phyloP scores from a whole-genome alignment of 805 yeast genomes.

The Lipomyces kockii region DNA sequence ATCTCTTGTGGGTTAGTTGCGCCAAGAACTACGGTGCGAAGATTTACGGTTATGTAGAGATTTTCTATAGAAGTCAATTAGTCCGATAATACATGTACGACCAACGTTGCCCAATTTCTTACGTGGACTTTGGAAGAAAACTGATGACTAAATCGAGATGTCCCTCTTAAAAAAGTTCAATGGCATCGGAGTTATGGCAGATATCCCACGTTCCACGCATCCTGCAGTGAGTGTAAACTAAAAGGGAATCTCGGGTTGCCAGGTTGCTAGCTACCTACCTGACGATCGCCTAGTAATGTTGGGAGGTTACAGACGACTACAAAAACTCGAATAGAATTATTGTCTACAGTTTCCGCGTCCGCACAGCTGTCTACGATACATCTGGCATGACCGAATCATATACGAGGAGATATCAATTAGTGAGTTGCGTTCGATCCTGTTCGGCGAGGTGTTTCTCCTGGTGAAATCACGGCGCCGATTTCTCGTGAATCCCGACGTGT shows the following conservation, averaged over 20 bases:
- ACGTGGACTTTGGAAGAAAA: background rate
- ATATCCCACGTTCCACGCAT: too few relatives aligned
- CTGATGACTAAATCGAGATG: too few relatives aligned
- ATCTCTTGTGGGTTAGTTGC: background rate
- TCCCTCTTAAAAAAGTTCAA: too few relatives aligned
- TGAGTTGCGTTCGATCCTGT: background rate
- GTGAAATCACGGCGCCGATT: background rate
- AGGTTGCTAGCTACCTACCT: too few relatives aligned
- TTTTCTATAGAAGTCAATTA: background rate
- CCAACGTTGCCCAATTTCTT: background rate
- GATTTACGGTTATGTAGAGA: conserved; percentile 2
- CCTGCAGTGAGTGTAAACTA: background rate
- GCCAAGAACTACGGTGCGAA: background rate
- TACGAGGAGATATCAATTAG: background rate
- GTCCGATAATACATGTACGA: background rate
- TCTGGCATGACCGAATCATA: background rate
- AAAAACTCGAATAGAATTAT: too few relatives aligned
- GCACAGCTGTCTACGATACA: too few relatives aligned
- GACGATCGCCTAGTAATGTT: too few relatives aligned
- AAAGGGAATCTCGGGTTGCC: background rate
- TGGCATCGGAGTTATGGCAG: too few relatives aligned
- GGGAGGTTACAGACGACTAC: too few relatives aligned
- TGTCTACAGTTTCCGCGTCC: too few relatives aligned
- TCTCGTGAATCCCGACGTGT: background rate
- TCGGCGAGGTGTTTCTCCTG: background rate